These are phyloP conservation scores for Kwoniella sp. DNA, from an alignment of 768 basidiomycete species.

Conservation along the genomic window DNA sequence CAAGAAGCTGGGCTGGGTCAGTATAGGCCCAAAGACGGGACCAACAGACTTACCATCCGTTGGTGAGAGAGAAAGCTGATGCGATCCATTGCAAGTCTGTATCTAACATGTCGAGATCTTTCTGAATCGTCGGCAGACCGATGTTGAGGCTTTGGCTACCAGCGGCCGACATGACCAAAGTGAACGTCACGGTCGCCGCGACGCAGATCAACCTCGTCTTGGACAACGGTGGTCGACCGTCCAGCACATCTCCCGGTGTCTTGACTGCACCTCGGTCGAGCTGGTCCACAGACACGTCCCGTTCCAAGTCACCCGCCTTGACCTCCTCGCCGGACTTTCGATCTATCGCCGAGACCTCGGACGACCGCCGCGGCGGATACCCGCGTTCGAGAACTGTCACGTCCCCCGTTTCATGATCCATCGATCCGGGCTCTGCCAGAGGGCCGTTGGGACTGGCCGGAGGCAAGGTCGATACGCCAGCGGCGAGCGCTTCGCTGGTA, in stretches of 20 bases:
- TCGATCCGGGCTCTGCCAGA: not conserved
- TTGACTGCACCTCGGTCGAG: not conserved
- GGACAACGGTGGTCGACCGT: not conserved
- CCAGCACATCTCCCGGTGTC: not conserved
- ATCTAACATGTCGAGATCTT: slow-evolving; percentile 42
- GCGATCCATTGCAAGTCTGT: slow-evolving; percentile 48
- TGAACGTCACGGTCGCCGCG: slow-evolving; percentile 30
- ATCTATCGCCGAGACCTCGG: not conserved
- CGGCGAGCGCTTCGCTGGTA: not conserved
- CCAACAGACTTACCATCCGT: slow-evolving; percentile 12
- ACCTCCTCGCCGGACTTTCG: too few relatives aligned
- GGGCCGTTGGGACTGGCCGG: not conserved
- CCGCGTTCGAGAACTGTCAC: too few relatives aligned
- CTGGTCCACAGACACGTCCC: too few relatives aligned
- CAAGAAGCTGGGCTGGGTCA: slow-evolving; percentile 18
- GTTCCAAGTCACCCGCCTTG: too few relatives aligned
- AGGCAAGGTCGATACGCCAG: not conserved
- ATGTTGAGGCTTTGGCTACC: slow-evolving; percentile 31
- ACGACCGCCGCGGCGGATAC: too few relatives aligned
- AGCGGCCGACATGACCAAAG: slow-evolving; percentile 27
- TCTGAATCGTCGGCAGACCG: slow-evolving; percentile 46
- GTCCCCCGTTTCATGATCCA: not conserved
- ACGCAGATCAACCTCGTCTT: slow-evolving; percentile 14
- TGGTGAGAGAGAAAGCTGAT: slow-evolving; percentile 45
- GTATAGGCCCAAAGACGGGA: not conserved